A percentile compares a stretch with the other conserved stretches of the same genome.
Conservation (phyloP, 352 stramenopile species). For the Phytopythium aichiense region DNA sequence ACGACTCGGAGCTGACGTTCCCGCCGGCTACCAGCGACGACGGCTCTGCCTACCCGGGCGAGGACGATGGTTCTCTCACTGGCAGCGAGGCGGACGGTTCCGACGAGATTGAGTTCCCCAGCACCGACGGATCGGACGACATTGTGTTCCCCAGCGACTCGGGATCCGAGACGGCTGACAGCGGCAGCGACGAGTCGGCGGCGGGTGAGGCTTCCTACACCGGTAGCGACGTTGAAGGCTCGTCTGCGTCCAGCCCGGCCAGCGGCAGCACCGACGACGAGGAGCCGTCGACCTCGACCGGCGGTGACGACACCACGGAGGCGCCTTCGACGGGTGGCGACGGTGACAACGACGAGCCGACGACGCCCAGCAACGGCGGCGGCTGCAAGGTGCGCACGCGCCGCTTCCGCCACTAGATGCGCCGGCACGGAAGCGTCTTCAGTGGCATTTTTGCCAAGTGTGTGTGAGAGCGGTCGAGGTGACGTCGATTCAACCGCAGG, state of each 20-base stretch:
- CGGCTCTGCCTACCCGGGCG: background rate
- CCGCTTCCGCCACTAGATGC: constrained; percentile 7
- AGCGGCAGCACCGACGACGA: constrained; percentile 1
- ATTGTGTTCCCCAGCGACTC: constrained; percentile 4
- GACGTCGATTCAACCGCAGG: background rate
- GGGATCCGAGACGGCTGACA: background rate
- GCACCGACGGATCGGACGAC: constrained; percentile 2
- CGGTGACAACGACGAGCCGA: background rate
- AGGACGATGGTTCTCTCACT: background rate
- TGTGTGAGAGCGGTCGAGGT: background rate
- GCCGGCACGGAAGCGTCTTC: background rate
- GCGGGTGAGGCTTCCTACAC: constrained; percentile 1
- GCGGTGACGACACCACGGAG: background rate
- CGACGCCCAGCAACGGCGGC: constrained; percentile 2
- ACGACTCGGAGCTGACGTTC: constrained; percentile 3
- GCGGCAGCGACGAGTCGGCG: constrained; percentile 1
- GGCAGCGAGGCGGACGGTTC: background rate
- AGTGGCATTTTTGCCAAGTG: background rate
- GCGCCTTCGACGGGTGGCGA: background rate
- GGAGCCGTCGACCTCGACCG: constrained; percentile 2
- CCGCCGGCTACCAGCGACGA: background rate
- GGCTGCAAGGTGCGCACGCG: constrained; percentile 10
- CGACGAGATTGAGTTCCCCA: background rate
- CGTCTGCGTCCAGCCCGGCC: background rate
- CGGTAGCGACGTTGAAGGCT: constrained; percentile 4